Evolutionary conservation across 805 yeast species (phyloP).

Genomic region (Sungouiozyma ichnusensis): DNA sequence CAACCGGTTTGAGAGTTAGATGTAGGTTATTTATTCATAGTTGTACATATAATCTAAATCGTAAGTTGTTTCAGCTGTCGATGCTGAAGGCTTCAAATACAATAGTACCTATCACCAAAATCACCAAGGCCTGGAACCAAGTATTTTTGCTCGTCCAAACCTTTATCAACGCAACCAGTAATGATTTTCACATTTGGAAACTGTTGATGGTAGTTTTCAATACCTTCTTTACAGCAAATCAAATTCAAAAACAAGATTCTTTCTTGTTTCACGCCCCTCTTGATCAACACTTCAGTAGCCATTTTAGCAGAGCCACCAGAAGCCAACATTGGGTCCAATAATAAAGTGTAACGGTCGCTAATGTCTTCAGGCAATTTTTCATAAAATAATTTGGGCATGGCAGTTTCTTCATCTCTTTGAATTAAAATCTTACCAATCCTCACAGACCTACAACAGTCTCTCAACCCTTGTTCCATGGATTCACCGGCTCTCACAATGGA

Average conservation of each 20-base stretch:
- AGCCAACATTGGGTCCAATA: slow-evolving; percentile 95
- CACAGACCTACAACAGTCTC: slow-evolving; percentile 95
- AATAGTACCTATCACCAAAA: slow-evolving; percentile 95
- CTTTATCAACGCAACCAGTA: slow-evolving; percentile 88
- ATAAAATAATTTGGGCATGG: slow-evolving; percentile 81
- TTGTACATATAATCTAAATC: background rate
- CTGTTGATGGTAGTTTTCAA: slow-evolving; percentile 59
- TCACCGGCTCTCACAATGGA: slow-evolving; percentile 98
- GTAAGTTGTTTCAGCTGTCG: background rate
- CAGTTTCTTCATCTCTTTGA: slow-evolving; percentile 97
- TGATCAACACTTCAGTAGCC: slow-evolving; percentile 86
- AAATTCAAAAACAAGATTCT: slow-evolving; percentile 84
- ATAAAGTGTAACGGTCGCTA: slow-evolving; percentile 73
- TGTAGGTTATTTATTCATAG: background rate
- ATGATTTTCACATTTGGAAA: slow-evolving; percentile 82
- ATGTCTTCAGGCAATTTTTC: slow-evolving; percentile 93
- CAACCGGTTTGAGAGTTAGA: no score
- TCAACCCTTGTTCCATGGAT: slow-evolving; percentile 95
- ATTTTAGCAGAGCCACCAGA: slow-evolving; percentile 97
- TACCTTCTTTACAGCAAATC: slow-evolving; percentile 92
- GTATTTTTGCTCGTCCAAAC: slow-evolving; percentile 73
- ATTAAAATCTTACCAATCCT: slow-evolving; percentile 93
- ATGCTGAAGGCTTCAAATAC: slow-evolving; percentile 40
- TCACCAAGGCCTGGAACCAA: slow-evolving; percentile 95
- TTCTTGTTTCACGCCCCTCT: slow-evolving; percentile 80